Evolutionary conservation across 345 rosid genomes (phyloP), one percentile per base, ranked within the genome.

Genomic region (Bruguiera sexangula): DNA sequence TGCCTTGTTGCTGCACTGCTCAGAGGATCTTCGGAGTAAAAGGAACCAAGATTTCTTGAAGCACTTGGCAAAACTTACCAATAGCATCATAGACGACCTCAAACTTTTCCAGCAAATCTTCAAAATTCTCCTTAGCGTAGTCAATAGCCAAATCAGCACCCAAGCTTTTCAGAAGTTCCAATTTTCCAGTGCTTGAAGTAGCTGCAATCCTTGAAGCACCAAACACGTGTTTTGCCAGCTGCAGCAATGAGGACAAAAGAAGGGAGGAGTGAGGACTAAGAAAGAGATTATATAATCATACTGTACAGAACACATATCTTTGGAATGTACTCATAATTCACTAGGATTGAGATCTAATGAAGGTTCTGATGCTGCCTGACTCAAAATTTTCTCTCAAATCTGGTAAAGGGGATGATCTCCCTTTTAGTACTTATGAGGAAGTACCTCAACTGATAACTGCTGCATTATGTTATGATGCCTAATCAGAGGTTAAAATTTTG

Each of bases 101-200:
- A 54, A 79, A 91, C 32, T 87, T 94, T 62, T 94, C 96, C 27
- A 90, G 78, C 66, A 88, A 80, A 64, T 94, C 95, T 75, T 94
- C 93, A 3, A 94, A 75, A 60, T 88, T 88, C 65, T 91, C 92
- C 75, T 89, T 91, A 2, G 96, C 88, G 83, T 91, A 94, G 79
- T 94, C 96, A 79, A 94, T 86, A 6, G 88, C 93, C 75, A 91
- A 82, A 85, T 94, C 98, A 70, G 78, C 93, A 56, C 97, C 97
- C 75, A 91, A 76, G 77, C 90, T 91, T 83, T 62, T 91, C 78
- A 94, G 62, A 15, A 85, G 53, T 60, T 88, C 96, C 36, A 94
- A 68, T 75, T 94, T 91, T 69, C 83, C 84, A 16, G 96, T 82
- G 73, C 97, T 84, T 8, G 97, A 81, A 32, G 98, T 94, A 55